phyloP scores from a whole-genome alignment of 1,284 basidiomycete species.

The Vanrija pseudolonga region DNA sequence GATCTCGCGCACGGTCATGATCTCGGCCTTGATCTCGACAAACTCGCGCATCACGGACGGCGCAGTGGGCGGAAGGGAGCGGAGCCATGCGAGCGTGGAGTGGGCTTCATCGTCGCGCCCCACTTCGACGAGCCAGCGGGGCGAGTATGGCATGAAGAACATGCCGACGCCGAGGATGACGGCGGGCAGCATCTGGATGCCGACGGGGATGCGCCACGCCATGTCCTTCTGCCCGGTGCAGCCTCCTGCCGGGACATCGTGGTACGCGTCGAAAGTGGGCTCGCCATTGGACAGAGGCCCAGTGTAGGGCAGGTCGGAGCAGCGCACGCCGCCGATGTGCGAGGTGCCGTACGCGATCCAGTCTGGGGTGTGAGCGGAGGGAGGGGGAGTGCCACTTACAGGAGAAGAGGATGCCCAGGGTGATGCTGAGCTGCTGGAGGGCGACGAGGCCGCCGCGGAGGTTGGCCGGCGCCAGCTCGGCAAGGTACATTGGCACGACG shows the following conservation, averaged over 20 bases:
- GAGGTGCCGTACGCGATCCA: conserved; percentile 24
- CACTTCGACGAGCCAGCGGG: conserved; percentile 28
- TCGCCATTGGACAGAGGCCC: conserved; percentile 12
- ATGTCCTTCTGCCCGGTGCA: conserved; percentile 29
- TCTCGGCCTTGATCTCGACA: conserved; percentile 34
- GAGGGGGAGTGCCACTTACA: background rate
- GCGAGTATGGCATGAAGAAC: conserved; percentile 27
- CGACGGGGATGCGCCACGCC: conserved; percentile 25
- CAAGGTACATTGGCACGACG: conserved; percentile 39
- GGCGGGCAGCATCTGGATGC: conserved; percentile 38
- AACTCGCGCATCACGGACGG: conserved; percentile 26
- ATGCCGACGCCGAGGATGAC: conserved; percentile 24
- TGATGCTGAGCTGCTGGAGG: conserved; percentile 69
- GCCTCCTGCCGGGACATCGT: conserved; percentile 20
- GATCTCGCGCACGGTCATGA: conserved; percentile 10
- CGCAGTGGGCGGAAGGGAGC: conserved; percentile 17
- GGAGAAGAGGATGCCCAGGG: conserved; percentile 64
- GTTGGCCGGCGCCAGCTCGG: conserved; percentile 62
- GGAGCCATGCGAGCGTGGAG: conserved; percentile 24
- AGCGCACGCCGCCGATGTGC: conserved; percentile 23
- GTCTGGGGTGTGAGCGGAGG: conserved; percentile 15
- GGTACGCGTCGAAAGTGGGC: conserved; percentile 13
- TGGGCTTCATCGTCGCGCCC: conserved; percentile 29
- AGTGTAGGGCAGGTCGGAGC: conserved; percentile 24
- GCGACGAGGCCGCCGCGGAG: conserved; percentile 71